A percentile compares a stretch with the other conserved stretches of the same genome.
These are phyloP conservation scores for Phaeoacremonium minimum DNA, from an alignment of 2,329 filamentous ascomycete species.

Conservation along the genomic window DNA sequence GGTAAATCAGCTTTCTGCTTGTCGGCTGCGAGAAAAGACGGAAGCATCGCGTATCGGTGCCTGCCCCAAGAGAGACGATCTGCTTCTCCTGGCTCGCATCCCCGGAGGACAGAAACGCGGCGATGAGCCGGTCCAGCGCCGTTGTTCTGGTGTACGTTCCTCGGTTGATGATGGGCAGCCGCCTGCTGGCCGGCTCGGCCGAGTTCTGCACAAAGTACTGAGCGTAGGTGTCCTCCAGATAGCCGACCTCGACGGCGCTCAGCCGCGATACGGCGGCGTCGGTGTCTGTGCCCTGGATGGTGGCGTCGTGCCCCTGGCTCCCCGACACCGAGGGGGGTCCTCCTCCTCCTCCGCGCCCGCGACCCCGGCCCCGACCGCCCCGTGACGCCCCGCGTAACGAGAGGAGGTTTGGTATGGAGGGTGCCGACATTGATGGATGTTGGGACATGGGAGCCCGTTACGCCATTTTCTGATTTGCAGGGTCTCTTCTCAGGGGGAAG, in stretches of 20 bases:
- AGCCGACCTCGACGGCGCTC: slow-evolving; percentile 82
- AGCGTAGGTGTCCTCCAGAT: slow-evolving; percentile 79
- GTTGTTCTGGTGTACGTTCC: slow-evolving; percentile 90
- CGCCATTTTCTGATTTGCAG: too few relatives aligned
- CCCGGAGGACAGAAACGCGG: slow-evolving; percentile 57
- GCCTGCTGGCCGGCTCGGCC: slow-evolving; percentile 44
- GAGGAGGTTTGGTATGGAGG: slow-evolving; percentile 75
- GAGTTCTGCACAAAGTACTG: slow-evolving; percentile 56
- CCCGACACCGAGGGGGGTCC: slow-evolving; percentile 13
- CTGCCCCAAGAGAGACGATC: slow-evolving; percentile 88
- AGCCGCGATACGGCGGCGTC: slow-evolving; percentile 86
- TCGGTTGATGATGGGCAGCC: slow-evolving; percentile 91
- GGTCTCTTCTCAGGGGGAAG: too few relatives aligned
- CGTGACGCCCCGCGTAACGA: slow-evolving; percentile 47
- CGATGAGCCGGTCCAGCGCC: slow-evolving; percentile 74
- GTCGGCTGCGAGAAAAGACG: slow-evolving; percentile 55
- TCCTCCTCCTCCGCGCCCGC: slow-evolving; percentile 13
- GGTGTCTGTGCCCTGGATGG: slow-evolving; percentile 84
- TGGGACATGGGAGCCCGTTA: too few relatives aligned
- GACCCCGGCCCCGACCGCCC: slow-evolving; percentile 20
- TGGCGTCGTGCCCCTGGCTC: slow-evolving; percentile 56
- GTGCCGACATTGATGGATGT: slow-evolving; percentile 58
- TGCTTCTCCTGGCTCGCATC: slow-evolving; percentile 49
- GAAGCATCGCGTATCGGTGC: slow-evolving; percentile 87
- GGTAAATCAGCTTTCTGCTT: slow-evolving; percentile 60